A percentile compares a stretch with the other conserved stretches of the same genome.
phyloP scores from a whole-genome alignment of 805 yeast species.

The Ogataea parapolymorpha region DNA sequence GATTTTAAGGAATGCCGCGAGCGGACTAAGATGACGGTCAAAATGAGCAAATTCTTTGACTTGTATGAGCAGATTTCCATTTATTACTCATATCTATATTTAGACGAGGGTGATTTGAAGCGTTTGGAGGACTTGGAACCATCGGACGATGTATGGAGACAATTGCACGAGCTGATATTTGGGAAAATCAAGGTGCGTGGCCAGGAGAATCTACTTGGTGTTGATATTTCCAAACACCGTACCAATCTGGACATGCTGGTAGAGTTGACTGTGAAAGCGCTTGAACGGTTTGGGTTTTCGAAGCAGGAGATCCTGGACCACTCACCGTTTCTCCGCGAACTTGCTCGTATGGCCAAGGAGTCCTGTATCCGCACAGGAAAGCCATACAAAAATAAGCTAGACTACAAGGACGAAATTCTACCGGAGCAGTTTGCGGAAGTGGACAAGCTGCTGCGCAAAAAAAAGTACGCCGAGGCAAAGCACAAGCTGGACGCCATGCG shows the following conservation, averaged over 20 bases:
- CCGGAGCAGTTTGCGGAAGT: constrained; percentile 15
- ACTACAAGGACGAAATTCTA: constrained; percentile 7
- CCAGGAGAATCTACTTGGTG: constrained; percentile 16
- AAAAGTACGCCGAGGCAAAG: constrained; percentile 38
- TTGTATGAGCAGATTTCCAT: constrained; percentile 44
- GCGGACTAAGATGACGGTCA: constrained; percentile 50
- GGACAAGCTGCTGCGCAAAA: constrained; percentile 18
- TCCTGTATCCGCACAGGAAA: constrained; percentile 3
- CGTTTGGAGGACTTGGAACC: constrained; percentile 36
- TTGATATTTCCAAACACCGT: constrained; percentile 10
- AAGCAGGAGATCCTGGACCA: constrained; percentile 20
- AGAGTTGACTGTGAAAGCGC: constrained; percentile 14
- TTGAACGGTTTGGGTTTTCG: constrained; percentile 22
- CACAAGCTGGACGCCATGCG: constrained; percentile 34
- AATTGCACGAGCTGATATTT: constrained; percentile 35
- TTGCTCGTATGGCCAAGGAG: constrained; percentile 25
- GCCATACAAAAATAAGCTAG: constrained; percentile 11
- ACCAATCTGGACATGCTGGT: constrained; percentile 30
- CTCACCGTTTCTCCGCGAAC: constrained; percentile 21
- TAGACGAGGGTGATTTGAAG: constrained; percentile 26
- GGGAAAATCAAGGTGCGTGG: constrained; percentile 22
- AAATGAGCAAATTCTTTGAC: constrained; percentile 39
- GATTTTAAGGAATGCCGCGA: constrained; percentile 61
- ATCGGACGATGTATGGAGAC: constrained; percentile 40
- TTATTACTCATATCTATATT: constrained; percentile 36